Evolutionary conservation across 306 rosid species (phyloP).

Genomic region (Cicer bijugum): DNA sequence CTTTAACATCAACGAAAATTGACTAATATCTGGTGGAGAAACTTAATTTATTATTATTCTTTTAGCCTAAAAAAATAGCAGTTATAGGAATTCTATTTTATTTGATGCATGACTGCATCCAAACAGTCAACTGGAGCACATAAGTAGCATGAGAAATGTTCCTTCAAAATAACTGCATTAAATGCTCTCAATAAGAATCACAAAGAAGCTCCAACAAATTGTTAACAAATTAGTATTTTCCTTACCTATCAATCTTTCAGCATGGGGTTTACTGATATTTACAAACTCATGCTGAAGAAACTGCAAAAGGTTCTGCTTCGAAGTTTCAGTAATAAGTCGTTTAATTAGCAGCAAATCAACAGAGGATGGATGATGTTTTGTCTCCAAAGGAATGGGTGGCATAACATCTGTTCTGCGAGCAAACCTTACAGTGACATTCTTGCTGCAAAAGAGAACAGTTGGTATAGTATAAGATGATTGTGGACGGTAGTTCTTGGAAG

Average conservation of each 20-base stretch:
- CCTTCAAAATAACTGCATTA: constrained; percentile 5
- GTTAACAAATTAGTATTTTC: constrained; percentile 15
- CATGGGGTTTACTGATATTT: constrained; percentile 81
- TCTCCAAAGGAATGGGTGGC: constrained; percentile 94
- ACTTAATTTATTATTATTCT: constrained; percentile 29
- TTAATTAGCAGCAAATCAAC: constrained; percentile 89
- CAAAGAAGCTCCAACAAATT: constrained; percentile 19
- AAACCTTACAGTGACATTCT: constrained; percentile 83
- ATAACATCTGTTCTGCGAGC: constrained; percentile 94
- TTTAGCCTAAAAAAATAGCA: constrained; percentile 20
- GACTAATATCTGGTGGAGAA: constrained; percentile 8
- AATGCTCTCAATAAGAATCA: constrained; percentile 17
- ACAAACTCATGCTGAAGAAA: constrained; percentile 95
- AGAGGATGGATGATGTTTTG: constrained; percentile 95
- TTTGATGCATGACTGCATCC: constrained; percentile 12
- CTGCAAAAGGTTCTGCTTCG: constrained; percentile 83
- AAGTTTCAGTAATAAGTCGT: constrained; percentile 83
- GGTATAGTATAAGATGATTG: constrained; percentile 39
- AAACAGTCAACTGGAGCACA: constrained; percentile 6
- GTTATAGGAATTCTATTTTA: background rate
- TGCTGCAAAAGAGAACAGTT: constrained; percentile 58
- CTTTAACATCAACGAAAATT: constrained; percentile 5
- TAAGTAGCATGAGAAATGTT: background rate
- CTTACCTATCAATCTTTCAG: constrained; percentile 89
- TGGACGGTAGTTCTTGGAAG: background rate